Evolutionary conservation across 495 filamentous ascomycete genomes (phyloP).

Genomic region (Hypoxylon fragiforme): DNA sequence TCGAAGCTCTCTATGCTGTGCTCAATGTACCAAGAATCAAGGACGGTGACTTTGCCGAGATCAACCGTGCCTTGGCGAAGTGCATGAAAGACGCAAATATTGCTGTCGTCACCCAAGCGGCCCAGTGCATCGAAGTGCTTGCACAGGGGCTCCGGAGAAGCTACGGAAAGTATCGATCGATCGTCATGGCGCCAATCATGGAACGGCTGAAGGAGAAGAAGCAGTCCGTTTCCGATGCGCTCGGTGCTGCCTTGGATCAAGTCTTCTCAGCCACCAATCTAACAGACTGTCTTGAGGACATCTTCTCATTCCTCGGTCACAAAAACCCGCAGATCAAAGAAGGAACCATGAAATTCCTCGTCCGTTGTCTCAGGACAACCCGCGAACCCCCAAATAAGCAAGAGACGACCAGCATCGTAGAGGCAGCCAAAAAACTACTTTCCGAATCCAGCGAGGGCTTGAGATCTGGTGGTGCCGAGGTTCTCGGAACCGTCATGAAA

Average conservation of each 20-base stretch:
- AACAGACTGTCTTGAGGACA: conserved; percentile 86
- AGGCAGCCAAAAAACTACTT: conserved; percentile 82
- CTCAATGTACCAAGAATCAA: conserved; percentile 91
- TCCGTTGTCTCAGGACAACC: conserved; percentile 83
- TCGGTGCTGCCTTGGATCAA: conserved; percentile 82
- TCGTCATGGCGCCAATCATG: conserved; percentile 82
- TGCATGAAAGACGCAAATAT: conserved; percentile 99
- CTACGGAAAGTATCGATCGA: conserved; percentile 79
- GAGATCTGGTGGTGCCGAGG: conserved; percentile 85
- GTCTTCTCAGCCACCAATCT: conserved; percentile 80
- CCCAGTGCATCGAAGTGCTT: conserved; percentile 90
- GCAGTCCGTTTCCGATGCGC: conserved; percentile 79
- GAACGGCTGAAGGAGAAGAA: conserved; percentile 98
- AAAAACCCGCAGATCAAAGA: conserved; percentile 99
- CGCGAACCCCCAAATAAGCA: conserved; percentile 78
- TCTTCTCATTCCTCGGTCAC: conserved; percentile 78
- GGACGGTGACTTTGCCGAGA: conserved; percentile 84
- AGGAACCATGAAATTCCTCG: conserved; percentile 86
- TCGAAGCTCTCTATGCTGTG: conserved; percentile 76
- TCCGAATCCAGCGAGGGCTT: conserved; percentile 84
- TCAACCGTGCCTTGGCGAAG: conserved; percentile 81
- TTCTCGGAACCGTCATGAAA: conserved; percentile 95
- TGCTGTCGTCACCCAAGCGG: conserved; percentile 88
- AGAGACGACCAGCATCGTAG: conserved; percentile 83
- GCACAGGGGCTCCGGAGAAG: conserved; percentile 81